Evolutionary conservation across 148 eudicot species (phyloP).

Genomic region (Silene conica): DNA sequence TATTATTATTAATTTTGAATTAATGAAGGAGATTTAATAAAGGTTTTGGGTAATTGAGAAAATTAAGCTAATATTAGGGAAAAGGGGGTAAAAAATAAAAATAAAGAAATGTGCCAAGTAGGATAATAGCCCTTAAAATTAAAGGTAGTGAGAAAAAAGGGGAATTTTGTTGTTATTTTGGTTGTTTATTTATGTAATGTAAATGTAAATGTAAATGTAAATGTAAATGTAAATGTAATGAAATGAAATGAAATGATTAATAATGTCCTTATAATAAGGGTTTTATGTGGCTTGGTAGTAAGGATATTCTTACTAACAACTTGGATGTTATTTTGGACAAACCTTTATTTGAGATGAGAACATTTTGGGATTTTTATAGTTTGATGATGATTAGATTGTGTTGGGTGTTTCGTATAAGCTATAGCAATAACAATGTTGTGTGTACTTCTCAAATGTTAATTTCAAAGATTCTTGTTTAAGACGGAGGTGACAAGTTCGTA

Average conservation of each 20-base stretch:
- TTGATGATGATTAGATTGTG: not conserved
- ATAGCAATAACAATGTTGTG: not conserved
- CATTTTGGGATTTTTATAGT: not conserved
- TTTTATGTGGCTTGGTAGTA: not conserved
- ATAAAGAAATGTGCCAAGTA: no score
- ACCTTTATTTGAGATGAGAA: not conserved
- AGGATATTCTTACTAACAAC: not conserved
- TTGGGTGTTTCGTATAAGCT: not conserved
- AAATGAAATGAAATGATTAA: not conserved
- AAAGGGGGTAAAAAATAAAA: not conserved
- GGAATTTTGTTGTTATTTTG: not conserved
- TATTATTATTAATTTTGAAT: not conserved
- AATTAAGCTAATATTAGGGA: not conserved
- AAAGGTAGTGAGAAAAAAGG: not conserved
- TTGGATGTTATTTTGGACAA: slow-evolving; percentile 8
- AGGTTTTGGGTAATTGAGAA: not conserved
- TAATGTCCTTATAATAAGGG: not conserved
- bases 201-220: not conserved
- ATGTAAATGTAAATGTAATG: no score
- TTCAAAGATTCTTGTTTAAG: no score
- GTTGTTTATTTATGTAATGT: not conserved
- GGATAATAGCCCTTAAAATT: not conserved
- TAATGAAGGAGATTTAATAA: not conserved
- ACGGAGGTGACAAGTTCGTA: no score
- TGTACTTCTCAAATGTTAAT: no score